Conservation (phyloP, 2,329 filamentous ascomycete species). For the Clarireedia monteithiana region DNA sequence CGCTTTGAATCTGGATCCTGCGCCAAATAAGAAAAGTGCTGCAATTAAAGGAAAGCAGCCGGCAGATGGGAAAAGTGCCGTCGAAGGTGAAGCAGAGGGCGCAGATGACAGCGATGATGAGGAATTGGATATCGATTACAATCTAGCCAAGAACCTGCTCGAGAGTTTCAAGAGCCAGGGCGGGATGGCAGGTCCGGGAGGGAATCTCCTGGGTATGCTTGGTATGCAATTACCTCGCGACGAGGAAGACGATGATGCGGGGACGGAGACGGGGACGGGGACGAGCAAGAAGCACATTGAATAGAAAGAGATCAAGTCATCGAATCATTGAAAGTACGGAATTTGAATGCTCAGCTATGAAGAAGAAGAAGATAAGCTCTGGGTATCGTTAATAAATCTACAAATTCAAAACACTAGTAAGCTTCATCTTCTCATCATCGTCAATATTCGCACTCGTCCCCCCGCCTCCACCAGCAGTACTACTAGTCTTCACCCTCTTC, state of each 20-base stretch:
- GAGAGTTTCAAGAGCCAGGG: slow-evolving; percentile 89
- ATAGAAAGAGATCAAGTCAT: too few species aligned
- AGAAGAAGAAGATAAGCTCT: slow-evolving; percentile 1
- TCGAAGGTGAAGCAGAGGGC: slow-evolving; percentile 49
- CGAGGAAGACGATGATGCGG: slow-evolving; percentile 44
- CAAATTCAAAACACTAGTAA: slow-evolving; percentile 5
- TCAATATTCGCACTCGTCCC: slow-evolving; percentile 19
- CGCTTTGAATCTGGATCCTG: slow-evolving; percentile 48
- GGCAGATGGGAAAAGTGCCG: slow-evolving; percentile 17
- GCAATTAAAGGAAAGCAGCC: slow-evolving; percentile 22
- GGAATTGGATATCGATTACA: slow-evolving; percentile 73
- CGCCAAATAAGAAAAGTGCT: slow-evolving; percentile 26
- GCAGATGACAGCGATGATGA: slow-evolving; percentile 45
- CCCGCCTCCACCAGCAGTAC: too few species aligned
- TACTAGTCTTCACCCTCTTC: slow-evolving; percentile 18
- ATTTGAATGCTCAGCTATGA: neutral
- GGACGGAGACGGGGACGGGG: neutral
- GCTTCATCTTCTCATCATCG: slow-evolving; percentile 7
- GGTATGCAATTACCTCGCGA: slow-evolving; percentile 75
- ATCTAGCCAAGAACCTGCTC: slow-evolving; percentile 81
- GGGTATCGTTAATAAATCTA: slow-evolving; percentile 9
- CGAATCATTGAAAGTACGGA: too few species aligned
- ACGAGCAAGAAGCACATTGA: neutral
- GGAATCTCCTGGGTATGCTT: slow-evolving; percentile 83
- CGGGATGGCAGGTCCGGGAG: slow-evolving; percentile 75